phyloP scores from a whole-genome alignment of 768 basidiomycete species.

The Mycena metata region DNA sequence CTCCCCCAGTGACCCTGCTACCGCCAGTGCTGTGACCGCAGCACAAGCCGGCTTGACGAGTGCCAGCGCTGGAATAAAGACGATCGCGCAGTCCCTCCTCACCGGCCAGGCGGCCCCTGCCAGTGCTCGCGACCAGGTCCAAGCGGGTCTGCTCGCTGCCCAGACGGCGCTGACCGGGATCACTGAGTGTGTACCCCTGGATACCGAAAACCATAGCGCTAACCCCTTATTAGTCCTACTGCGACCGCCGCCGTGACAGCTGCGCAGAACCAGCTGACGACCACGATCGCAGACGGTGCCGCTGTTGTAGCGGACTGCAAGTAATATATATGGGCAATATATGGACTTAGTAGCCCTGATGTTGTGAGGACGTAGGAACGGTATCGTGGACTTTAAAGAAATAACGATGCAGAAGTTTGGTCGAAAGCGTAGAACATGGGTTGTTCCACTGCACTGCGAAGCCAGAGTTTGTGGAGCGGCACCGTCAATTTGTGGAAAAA shows the following conservation, averaged over 20 bases:
- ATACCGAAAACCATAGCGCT: conserved; percentile 1
- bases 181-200: conserved; percentile 22
- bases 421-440: no score
- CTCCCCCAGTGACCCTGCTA: conserved; percentile 33
- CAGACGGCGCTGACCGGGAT: conserved; percentile 36
- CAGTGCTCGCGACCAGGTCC: conserved; percentile 37
- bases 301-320: conserved; percentile 20
- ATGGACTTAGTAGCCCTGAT: conserved; percentile 14
- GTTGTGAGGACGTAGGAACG: conserved; percentile 7
- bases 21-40: conserved; percentile 26
- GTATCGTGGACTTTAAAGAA: conserved; percentile 11
- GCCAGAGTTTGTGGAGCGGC: no score
- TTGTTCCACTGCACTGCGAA: no score
- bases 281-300: conserved; percentile 8
- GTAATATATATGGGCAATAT: no score
- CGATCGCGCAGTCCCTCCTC: conserved; percentile 38
- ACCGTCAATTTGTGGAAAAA: no score
- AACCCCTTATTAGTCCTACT: conserved; percentile 7
- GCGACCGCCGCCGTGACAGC: conserved; percentile 11
- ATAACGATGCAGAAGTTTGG: conserved; percentile 17
- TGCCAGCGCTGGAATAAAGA: conserved; percentile 38
- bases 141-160: conserved; percentile 34
- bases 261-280: conserved; percentile 18
- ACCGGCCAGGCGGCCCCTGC: conserved; percentile 38
- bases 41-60: conserved; percentile 37